Percentiles rank a stretch among this genome's conserved stretches.
phyloP scores from a whole-genome alignment of 768 basidiomycete species.

The Tricholoma matsutake region DNA sequence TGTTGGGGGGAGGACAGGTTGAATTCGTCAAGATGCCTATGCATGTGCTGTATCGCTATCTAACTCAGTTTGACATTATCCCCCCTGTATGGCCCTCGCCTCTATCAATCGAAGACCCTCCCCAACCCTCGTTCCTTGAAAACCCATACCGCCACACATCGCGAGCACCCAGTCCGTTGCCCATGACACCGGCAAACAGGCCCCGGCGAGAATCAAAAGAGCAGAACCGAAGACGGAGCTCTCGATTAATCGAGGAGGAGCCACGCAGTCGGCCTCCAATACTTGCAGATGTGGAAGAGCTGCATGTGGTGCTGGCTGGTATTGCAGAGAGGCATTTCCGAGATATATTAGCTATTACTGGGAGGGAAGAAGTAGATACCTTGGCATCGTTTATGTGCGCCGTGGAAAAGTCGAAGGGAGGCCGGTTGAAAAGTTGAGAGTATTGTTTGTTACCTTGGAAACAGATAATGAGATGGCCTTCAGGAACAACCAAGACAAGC shows the following conservation, averaged over 20 bases:
- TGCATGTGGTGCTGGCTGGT: slow-evolving; percentile 62
- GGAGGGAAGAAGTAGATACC: slow-evolving; percentile 76
- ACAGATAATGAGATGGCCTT: too few species aligned
- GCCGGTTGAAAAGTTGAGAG: slow-evolving; percentile 19
- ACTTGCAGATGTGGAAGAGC: slow-evolving; percentile 64
- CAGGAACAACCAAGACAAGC: too few species aligned
- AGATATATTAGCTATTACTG: slow-evolving; percentile 46
- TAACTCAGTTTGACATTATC: slow-evolving; percentile 68
- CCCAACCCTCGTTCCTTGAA: slow-evolving; percentile 60
- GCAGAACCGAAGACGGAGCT: slow-evolving; percentile 61
- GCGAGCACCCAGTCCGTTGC: slow-evolving; percentile 50
- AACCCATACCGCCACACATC: slow-evolving; percentile 43
- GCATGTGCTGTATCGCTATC: slow-evolving; percentile 64
- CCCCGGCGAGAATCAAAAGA: slow-evolving; percentile 69
- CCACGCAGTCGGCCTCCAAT: slow-evolving; percentile 54
- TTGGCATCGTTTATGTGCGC: slow-evolving; percentile 77
- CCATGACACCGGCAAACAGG: slow-evolving; percentile 63
- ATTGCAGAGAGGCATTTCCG: slow-evolving; percentile 75
- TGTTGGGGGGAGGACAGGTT: slow-evolving; percentile 41
- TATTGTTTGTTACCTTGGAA: too few species aligned
- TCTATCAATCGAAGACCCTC: slow-evolving; percentile 62
- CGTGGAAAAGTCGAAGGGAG: slow-evolving; percentile 57
- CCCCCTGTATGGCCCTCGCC: slow-evolving; percentile 73
- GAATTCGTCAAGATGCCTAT: slow-evolving; percentile 74
- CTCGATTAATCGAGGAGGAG: slow-evolving; percentile 70